Percentiles rank a stretch among this genome's conserved stretches.
phyloP scores from a whole-genome alignment of 1,139 yeast genomes.

The Geotrichum bryndzae region DNA sequence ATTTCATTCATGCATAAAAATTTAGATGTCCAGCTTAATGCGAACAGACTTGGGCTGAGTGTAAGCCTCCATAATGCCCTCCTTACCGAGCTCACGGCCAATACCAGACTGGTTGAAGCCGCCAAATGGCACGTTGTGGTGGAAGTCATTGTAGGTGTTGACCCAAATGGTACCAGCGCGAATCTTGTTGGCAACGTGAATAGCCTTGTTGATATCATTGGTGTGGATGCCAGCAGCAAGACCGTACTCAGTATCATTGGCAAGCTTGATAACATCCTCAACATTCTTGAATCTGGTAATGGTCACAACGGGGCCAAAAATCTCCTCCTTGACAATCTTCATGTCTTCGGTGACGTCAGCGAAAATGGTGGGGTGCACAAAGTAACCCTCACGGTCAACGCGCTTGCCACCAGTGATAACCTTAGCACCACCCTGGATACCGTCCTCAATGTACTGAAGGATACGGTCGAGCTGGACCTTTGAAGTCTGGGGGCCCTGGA shows the following conservation, averaged over 20 bases:
- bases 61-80: slow-evolving; percentile 66
- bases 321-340: slow-evolving; percentile 69
- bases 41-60: slow-evolving; percentile 71
- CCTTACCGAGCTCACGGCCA: slow-evolving; percentile 85
- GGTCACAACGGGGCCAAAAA: slow-evolving; percentile 77
- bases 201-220: slow-evolving; percentile 49
- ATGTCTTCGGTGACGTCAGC: slow-evolving; percentile 58
- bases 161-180: slow-evolving; percentile 82
- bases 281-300: slow-evolving; percentile 60
- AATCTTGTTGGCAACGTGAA: slow-evolving; percentile 48
- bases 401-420: slow-evolving; percentile 70
- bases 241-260: slow-evolving; percentile 70
- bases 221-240: slow-evolving; percentile 82
- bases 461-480: slow-evolving; percentile 64
- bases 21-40: slow-evolving; percentile 18
- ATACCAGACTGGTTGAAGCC: slow-evolving; percentile 85
- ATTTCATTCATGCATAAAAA: neutral
- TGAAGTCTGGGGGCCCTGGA: slow-evolving; percentile 79
- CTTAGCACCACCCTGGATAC: slow-evolving; percentile 65
- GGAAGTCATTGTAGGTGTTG: slow-evolving; percentile 78
- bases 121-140: slow-evolving; percentile 71
- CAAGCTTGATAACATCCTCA: slow-evolving; percentile 61
- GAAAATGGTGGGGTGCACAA: slow-evolving; percentile 71
- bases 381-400: slow-evolving; percentile 55
- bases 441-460: slow-evolving; percentile 58